A percentile compares a stretch with the other conserved stretches of the same genome.
phyloP scores from a whole-genome alignment of 495 filamentous ascomycete genomes.

The Neurospora hispaniola region DNA sequence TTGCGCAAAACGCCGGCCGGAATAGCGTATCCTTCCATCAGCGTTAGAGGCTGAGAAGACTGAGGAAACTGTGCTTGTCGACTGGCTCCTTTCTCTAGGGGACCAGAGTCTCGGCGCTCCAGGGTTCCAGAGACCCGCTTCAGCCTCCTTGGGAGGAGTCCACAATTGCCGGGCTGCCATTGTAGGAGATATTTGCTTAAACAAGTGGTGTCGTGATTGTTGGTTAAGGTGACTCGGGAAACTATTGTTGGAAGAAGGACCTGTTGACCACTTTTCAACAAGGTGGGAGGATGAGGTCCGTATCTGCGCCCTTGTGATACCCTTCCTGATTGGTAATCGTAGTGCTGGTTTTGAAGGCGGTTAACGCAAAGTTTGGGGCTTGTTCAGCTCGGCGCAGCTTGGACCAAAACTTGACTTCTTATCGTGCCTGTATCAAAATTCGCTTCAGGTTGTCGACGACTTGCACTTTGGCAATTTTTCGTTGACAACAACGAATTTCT shows the following conservation, averaged over 20 bases:
- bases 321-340: background rate
- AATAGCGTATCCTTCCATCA: conserved; percentile 8
- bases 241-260: background rate
- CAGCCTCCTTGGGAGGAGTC: background rate
- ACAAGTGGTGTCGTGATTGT: background rate
- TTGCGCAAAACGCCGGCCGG: conserved; percentile 50
- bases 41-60: background rate
- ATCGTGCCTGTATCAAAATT: background rate
- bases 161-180: background rate
- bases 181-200: background rate
- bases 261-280: background rate
- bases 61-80: background rate
- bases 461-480: background rate
- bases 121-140: background rate
- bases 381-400: background rate
- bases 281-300: background rate
- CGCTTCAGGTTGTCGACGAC: too few relatives aligned
- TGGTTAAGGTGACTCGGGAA: background rate
- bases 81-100: background rate
- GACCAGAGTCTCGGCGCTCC: background rate
- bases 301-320: background rate
- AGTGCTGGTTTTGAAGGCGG: background rate
- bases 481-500: background rate
- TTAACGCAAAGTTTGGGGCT: background rate
- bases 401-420: background rate